Percentiles rank a stretch among this genome's conserved stretches.
These are phyloP conservation scores for Aristolochia contorta DNA, from an alignment of 164 flowering plant genomes.

Conservation along the genomic window DNA sequence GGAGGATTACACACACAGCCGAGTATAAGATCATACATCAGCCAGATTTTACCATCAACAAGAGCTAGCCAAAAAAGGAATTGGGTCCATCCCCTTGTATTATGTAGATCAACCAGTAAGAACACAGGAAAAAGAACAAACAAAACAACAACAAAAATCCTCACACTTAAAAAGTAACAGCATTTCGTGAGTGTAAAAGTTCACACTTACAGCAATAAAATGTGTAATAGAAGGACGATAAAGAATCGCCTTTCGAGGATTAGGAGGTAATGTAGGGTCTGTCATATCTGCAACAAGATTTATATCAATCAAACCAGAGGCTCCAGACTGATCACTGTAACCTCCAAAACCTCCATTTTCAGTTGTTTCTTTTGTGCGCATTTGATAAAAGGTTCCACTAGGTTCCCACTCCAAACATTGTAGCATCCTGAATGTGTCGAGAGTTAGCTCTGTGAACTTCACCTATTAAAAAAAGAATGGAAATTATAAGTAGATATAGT, in stretches of 20 bases:
- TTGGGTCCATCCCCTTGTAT: too few species aligned
- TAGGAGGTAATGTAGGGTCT: constrained; percentile 80
- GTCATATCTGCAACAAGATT: constrained; percentile 69
- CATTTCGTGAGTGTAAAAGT: too few species aligned
- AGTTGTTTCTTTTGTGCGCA: constrained; percentile 37
- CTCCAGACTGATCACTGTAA: constrained; percentile 44
- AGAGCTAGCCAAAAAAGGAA: too few species aligned
- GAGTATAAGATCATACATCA: too few species aligned
- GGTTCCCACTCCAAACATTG: constrained; percentile 99
- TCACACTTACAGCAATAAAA: constrained; percentile 62
- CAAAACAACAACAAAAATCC: not conserved
- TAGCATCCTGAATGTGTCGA: constrained; percentile 89
- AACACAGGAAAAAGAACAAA: not conserved
- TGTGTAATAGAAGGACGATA: constrained; percentile 84
- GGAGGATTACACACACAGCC: too few species aligned
- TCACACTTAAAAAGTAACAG: too few species aligned
- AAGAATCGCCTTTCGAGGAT: constrained; percentile 81
- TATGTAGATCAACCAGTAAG: too few species aligned
- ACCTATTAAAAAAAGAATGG: constrained; percentile 29
- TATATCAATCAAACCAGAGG: constrained; percentile 77
- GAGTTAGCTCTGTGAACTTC: constrained; percentile 82
- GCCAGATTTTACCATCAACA: too few species aligned
- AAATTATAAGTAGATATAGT: too few species aligned
- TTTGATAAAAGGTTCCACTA: constrained; percentile 68
- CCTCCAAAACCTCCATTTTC: constrained; percentile 36